Evolutionary conservation across 139 green algal species (phyloP).

Genomic region (Auxenochlorella pyrenoidosa): DNA sequence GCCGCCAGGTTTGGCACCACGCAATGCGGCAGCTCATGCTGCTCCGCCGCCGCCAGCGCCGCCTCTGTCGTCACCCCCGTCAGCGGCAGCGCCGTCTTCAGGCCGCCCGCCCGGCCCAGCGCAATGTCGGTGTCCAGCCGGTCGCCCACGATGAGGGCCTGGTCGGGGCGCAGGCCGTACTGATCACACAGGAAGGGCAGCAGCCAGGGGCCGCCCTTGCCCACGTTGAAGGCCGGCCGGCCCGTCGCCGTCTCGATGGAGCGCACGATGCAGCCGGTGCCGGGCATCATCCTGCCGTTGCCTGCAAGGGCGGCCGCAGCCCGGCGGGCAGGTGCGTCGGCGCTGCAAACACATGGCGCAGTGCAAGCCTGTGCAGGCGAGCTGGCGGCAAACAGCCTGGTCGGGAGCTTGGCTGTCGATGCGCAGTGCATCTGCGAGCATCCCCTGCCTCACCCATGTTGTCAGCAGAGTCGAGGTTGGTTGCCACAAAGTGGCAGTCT

Average conservation of each 20-base stretch:
- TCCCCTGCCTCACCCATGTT: slow-evolving; percentile 23
- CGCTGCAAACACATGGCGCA: too few relatives aligned
- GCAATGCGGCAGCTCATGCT: slow-evolving; percentile 39
- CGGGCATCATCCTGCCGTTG: slow-evolving; percentile 71
- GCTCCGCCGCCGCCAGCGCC: slow-evolving; percentile 1
- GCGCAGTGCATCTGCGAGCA: too few relatives aligned
- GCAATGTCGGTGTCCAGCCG: slow-evolving; percentile 77
- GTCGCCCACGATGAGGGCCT: slow-evolving; percentile 71
- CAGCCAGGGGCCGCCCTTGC: slow-evolving; percentile 76
- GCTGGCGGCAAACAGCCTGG: too few relatives aligned
- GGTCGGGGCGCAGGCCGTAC: slow-evolving; percentile 45
- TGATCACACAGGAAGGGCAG: slow-evolving; percentile 65
- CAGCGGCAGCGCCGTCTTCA: slow-evolving; percentile 65
- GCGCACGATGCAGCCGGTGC: slow-evolving; percentile 64
- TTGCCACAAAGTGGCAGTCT: slow-evolving; percentile 70
- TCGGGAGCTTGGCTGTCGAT: too few relatives aligned
- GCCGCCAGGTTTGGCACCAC: slow-evolving; percentile 51
- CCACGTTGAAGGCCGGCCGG: slow-evolving; percentile 63
- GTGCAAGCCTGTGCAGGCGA: too few relatives aligned
- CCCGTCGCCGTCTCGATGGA: slow-evolving; percentile 56
- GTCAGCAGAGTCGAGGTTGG: slow-evolving; percentile 69
- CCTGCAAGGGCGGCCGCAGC: background rate
- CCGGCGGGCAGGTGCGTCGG: background rate
- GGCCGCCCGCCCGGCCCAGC: slow-evolving; percentile 58
- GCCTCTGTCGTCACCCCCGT: slow-evolving; percentile 54